Evolutionary conservation across 2,329 filamentous ascomycete genomes (phyloP).

Genomic region (Alternaria solani): DNA sequence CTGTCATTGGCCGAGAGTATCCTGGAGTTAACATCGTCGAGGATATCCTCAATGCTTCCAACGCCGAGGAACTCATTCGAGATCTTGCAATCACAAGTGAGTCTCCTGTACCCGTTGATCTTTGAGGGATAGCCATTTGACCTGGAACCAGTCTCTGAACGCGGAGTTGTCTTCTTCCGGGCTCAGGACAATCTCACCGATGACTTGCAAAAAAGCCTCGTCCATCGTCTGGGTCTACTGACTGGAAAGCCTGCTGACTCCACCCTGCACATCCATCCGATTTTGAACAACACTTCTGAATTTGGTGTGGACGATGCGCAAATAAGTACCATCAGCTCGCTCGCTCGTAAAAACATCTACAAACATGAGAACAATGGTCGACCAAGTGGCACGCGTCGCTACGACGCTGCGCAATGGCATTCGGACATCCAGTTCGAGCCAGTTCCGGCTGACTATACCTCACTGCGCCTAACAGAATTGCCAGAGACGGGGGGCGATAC

Average conservation of each 20-base stretch:
- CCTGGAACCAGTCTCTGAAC: background rate
- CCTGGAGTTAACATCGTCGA: conserved; percentile 63
- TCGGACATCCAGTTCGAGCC: conserved; percentile 72
- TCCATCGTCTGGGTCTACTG: conserved; percentile 58
- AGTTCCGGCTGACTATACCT: conserved; percentile 69
- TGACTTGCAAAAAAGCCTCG: background rate
- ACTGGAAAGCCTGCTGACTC: background rate
- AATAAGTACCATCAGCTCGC: conserved; percentile 49
- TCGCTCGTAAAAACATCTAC: conserved; percentile 42
- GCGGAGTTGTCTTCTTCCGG: conserved; percentile 1
- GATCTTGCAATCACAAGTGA: conserved; percentile 63
- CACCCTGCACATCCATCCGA: background rate
- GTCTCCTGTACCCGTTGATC: background rate
- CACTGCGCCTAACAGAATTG: conserved; percentile 59
- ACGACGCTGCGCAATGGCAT: conserved; percentile 54
- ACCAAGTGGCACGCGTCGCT: conserved; percentile 44
- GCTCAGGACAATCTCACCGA: background rate
- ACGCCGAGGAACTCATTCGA: conserved; percentile 69
- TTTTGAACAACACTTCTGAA: conserved; percentile 34
- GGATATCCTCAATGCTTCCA: conserved; percentile 69
- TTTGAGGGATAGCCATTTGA: background rate
- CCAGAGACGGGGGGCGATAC: conserved; percentile 46
- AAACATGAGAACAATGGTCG: conserved; percentile 35
- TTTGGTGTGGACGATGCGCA: conserved; percentile 43
- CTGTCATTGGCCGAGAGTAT: conserved; percentile 69